phyloP scores from a whole-genome alignment of 2,329 filamentous ascomycete genomes.

The Thermothelomyces thermophilus region DNA sequence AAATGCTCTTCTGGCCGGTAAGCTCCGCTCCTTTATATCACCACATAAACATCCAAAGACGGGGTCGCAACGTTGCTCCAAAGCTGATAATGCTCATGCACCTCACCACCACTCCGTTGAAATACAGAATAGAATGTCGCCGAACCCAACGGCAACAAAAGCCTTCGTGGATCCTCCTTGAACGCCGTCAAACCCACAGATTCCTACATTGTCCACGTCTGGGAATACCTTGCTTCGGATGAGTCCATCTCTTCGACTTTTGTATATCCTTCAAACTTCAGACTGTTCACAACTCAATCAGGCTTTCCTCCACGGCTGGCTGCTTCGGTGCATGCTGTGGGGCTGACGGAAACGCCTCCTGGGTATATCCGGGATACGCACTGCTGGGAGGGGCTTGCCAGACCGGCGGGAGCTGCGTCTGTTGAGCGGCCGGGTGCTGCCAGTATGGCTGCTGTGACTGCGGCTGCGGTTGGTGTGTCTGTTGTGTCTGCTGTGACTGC shows the following conservation, averaged over 20 bases:
- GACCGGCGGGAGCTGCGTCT: slow-evolving; percentile 34
- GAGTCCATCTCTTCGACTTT: neutral
- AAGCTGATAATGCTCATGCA: neutral
- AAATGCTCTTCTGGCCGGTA: no score
- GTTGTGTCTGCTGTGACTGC: slow-evolving; percentile 11
- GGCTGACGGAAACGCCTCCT: slow-evolving; percentile 59
- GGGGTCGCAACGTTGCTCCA: neutral
- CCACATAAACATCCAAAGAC: no score
- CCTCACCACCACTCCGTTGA: neutral
- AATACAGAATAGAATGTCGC: slow-evolving; percentile 1
- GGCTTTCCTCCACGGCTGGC: slow-evolving; percentile 62
- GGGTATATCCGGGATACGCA: slow-evolving; percentile 45
- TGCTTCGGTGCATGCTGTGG: slow-evolving; percentile 56
- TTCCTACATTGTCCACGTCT: neutral
- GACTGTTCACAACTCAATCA: slow-evolving; percentile 64
- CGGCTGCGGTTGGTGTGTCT: slow-evolving; percentile 27
- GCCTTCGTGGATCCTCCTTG: neutral
- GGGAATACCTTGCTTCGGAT: no score
- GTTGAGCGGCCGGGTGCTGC: slow-evolving; percentile 39
- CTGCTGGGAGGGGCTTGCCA: slow-evolving; percentile 36
- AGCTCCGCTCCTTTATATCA: no score
- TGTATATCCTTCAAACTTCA: no score
- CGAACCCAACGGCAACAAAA: neutral
- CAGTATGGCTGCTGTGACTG: slow-evolving; percentile 39
- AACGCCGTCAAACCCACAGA: slow-evolving; percentile 1